Base-by-base conservation (phyloP, 371 early-diverging fungal genomes). In the Cokeromyces recurvatus region DNA sequence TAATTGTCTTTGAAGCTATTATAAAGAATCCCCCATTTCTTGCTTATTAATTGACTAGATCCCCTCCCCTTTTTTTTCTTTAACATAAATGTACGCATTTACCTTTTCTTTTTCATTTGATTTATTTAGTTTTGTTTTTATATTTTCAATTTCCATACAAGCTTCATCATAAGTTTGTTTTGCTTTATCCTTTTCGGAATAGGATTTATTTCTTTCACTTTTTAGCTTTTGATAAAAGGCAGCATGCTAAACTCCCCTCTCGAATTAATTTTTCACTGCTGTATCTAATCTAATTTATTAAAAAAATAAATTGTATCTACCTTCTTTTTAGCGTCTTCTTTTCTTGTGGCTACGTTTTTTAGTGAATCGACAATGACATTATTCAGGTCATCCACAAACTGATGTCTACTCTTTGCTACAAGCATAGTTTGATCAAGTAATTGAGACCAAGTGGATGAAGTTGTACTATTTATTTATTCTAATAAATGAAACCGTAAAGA, bases 291-390 rank as follows among this genome's bases (percentile, higher is more conserved):
- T 27, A 42, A 9, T 19, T 17, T 19, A 1, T 17, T 32, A 27
- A n/a, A n/a, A n/a, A n/a, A n/a, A n/a, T n/a, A n/a, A n/a, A n/a
- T n/a, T n/a, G n/a, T n/a, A n/a, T n/a, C 21, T 62, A 86, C 90
- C 79, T 87, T 89, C 55, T 86, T 90, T 24, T 85, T 58, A 3
- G 84, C 62, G 21, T 90, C 87, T 32, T 92, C 91, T 44, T 85
- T 82, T 59, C 82, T 71, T 5, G 51, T 31, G 11, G 67, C 63
- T 1, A 82, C 46, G 2, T 55, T 46, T 57, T 87, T 87, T 12
- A 88, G 51, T 9, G 68, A 59, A 15, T 90, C 89, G 3, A 74
- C 57, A 0, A 89, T 60, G 17, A 47, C 46, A 9, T 51, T 50
- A 31, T 69, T 68, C 22, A 90, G 37, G 6, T 72, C 55, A 5